phyloP scores from a whole-genome alignment of 176 grass and related monocot genomes.

The Oryza punctata region DNA sequence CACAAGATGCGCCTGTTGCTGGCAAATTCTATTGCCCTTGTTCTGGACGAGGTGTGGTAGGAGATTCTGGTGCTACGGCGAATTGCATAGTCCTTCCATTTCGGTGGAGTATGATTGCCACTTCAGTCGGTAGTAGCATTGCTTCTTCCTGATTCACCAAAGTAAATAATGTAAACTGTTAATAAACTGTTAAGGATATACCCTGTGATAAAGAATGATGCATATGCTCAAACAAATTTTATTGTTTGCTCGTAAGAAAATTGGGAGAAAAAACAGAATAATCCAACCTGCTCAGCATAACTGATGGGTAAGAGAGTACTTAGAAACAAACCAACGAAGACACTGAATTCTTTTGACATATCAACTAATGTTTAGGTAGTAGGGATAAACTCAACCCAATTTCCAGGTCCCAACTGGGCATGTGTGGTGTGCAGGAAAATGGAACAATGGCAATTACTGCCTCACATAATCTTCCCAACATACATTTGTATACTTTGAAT shows the following conservation, averaged over 20 bases:
- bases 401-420: neutral
- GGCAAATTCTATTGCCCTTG: constrained; percentile 47
- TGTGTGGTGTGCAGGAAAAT: neutral
- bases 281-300: neutral
- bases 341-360: neutral
- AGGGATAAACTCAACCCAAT: neutral
- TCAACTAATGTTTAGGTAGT: neutral
- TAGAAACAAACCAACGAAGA: neutral
- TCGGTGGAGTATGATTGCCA: constrained; percentile 73
- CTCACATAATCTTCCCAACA: neutral
- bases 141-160: constrained; percentile 57
- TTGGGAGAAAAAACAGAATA: neutral
- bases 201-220: neutral
- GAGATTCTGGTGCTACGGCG: constrained; percentile 51
- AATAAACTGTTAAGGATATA: neutral
- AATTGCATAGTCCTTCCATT: constrained; percentile 67
- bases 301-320: neutral
- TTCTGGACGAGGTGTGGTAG: constrained; percentile 44
- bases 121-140: constrained; percentile 60
- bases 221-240: neutral
- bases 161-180: constrained; percentile 6
- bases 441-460: neutral
- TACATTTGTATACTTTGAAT: constrained; percentile 10
- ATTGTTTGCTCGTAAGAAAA: neutral
- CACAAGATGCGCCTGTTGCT: neutral